Evolutionary conservation across 208 protist genomes (phyloP), one percentile per base, ranked within the genome.

Genomic region (Trypanosoma mega): DNA sequence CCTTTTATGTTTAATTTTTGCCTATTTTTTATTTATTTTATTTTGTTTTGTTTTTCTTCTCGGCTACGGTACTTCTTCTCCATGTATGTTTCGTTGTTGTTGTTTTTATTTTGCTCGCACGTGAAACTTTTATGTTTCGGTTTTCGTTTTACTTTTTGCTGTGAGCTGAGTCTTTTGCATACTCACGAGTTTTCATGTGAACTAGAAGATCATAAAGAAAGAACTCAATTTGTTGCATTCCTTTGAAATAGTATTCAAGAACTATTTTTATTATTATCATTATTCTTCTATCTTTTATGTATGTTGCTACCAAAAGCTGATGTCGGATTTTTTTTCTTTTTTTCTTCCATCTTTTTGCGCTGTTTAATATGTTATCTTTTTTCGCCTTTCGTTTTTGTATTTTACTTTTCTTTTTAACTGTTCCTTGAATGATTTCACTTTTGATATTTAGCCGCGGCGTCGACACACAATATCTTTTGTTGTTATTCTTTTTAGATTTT

Each of bases 1-100:
- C 27, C 36, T 50, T 63, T 63, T 34, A 24, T 37, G 2, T 54
- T 54, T 24, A 12, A 41, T 3, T 54, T 54, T 18, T 54, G 21
- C 5, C 7, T 33, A 18, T 58, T 58, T 8, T 58, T 24, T 31
- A 11, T 47, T 44, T 59, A 12, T 59, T 18, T 34, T 24, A 49
- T 44, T 26, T 21, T 58, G 8, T 56, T 2, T 50, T 50, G 45
- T 24, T 7, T 24, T 0, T 39, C 49, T 18, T 20, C 14, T 11
- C 29, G 14, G 2, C 49, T 55, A 8, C 41, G 29, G 34, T 27
- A 11, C 20, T 11, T 37, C 12, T 55, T 39, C 7, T 39, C 24
- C 6, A 55, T 55, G 4, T 55, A 39, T 55, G 26, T 29, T n/a
- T n/a, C n/a, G n/a, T n/a, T n/a, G n/a, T n/a, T n/a, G n/a, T n/a